phyloP scores from a whole-genome alignment of 1,139 yeast genomes.

The Dujonia santamariae region DNA sequence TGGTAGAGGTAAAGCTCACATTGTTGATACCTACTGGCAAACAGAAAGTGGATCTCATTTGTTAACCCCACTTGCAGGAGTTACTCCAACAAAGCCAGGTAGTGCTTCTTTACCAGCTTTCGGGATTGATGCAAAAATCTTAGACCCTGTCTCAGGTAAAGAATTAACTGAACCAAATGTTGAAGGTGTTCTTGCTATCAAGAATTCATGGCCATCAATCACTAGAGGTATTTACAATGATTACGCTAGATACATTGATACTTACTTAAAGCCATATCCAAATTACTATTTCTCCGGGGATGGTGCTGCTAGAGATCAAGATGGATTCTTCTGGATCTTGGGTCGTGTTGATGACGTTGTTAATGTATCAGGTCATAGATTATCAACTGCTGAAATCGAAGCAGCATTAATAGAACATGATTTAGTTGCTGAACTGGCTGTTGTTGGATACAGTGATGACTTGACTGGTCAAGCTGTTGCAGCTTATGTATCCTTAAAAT shows the following conservation, averaged over 20 bases:
- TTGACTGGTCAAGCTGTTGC: conserved; percentile 84
- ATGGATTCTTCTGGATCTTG: conserved; percentile 76
- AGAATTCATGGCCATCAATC: conserved; percentile 76
- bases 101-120: conserved; percentile 77
- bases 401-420: conserved; percentile 73
- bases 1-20: conserved; percentile 72
- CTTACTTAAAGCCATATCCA: conserved; percentile 68
- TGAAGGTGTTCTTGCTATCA: conserved; percentile 74
- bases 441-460: conserved; percentile 78
- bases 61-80: conserved; percentile 68
- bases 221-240: conserved; percentile 75
- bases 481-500: conserved; percentile 70
- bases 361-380: conserved; percentile 76
- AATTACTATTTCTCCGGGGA: conserved; percentile 76
- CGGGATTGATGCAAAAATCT: conserved; percentile 65
- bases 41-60: conserved; percentile 78
- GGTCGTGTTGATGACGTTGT: conserved; percentile 85
- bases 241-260: conserved; percentile 64
- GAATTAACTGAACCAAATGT: conserved; percentile 60
- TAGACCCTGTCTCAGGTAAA: conserved; percentile 70
- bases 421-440: conserved; percentile 73
- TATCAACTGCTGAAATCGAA: conserved; percentile 80
- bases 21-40: conserved; percentile 83
- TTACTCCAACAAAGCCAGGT: conserved; percentile 77
- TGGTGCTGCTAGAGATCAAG: conserved; percentile 77